These are phyloP conservation scores for Nicotiana tabacum DNA, from an alignment of 257 asterid species.

Conservation along the genomic window DNA sequence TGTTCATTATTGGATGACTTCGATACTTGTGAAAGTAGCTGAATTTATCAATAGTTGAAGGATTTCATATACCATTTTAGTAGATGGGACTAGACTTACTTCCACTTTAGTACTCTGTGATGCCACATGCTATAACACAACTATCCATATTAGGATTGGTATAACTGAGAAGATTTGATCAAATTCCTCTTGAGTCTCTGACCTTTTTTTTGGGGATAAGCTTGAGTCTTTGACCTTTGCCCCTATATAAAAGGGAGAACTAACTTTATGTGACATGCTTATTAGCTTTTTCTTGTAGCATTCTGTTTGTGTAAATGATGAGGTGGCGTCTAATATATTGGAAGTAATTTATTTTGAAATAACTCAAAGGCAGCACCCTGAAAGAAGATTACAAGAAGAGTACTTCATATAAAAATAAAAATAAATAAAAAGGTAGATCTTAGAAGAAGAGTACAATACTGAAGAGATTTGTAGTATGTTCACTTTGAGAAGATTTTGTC, in stretches of 20 bases:
- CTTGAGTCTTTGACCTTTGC: neutral
- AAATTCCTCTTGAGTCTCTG: neutral
- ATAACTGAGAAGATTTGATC: neutral
- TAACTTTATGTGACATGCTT: neutral
- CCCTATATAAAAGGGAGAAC: neutral
- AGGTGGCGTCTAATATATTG: neutral
- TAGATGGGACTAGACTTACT: neutral
- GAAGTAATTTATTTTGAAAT: neutral
- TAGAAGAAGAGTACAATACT: neutral
- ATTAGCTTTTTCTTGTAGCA: neutral
- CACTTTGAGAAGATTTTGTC: neutral
- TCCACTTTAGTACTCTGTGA: neutral
- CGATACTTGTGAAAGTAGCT: neutral
- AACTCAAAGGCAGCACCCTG: neutral
- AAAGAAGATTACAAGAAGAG: neutral
- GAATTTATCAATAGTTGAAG: neutral
- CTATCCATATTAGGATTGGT: neutral
- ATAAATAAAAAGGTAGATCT: neutral
- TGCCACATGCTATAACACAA: neutral
- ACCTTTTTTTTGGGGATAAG: neutral
- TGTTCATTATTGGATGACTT: neutral
- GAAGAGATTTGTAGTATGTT: neutral
- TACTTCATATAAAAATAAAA: too few species aligned
- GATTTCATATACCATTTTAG: neutral
- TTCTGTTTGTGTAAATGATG: neutral